Percentiles rank a stretch among this genome's conserved stretches.
phyloP scores from a whole-genome alignment of 192 early-diverging fungal species.

The Rhizoclosmatium sp. region DNA sequence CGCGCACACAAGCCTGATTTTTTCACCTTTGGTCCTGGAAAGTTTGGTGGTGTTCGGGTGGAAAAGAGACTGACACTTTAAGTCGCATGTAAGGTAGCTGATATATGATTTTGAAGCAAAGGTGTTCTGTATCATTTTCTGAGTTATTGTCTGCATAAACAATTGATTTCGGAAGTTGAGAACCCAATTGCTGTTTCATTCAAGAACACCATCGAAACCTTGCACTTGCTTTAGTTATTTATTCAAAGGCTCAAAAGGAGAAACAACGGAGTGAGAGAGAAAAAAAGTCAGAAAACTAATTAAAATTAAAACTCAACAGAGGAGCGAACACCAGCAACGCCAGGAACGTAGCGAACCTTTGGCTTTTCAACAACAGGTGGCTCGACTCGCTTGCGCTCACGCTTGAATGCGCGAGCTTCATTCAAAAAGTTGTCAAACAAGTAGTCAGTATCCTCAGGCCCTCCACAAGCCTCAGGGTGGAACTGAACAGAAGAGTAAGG shows the following conservation, averaged over 20 bases:
- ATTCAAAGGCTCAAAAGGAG: background rate
- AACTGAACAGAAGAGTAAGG: conserved; percentile 91
- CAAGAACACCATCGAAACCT: no score
- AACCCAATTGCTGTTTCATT: no score
- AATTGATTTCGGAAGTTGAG: no score
- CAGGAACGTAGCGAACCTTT: conserved; percentile 7
- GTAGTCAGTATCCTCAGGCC: conserved; percentile 90
- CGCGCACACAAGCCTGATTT: background rate
- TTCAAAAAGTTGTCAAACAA: conserved; percentile 85
- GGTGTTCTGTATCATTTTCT: no score
- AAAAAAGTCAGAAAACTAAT: background rate
- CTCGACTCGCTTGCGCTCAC: conserved; percentile 24
- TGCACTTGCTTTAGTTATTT: background rate
- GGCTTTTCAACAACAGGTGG: background rate
- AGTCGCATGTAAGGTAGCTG: background rate
- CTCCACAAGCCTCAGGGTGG: conserved; percentile 95
- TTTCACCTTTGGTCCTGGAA: conserved; percentile 13
- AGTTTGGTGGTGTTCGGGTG: conserved; percentile 16
- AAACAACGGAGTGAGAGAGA: background rate
- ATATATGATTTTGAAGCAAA: no score
- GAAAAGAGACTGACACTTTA: background rate
- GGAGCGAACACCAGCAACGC: background rate
- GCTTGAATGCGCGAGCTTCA: conserved; percentile 56
- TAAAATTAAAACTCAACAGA: conserved; percentile 3
- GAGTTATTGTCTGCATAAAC: no score